These are phyloP conservation scores for Cercophora samala DNA, from an alignment of 495 filamentous ascomycete genomes.

Conservation along the genomic window DNA sequence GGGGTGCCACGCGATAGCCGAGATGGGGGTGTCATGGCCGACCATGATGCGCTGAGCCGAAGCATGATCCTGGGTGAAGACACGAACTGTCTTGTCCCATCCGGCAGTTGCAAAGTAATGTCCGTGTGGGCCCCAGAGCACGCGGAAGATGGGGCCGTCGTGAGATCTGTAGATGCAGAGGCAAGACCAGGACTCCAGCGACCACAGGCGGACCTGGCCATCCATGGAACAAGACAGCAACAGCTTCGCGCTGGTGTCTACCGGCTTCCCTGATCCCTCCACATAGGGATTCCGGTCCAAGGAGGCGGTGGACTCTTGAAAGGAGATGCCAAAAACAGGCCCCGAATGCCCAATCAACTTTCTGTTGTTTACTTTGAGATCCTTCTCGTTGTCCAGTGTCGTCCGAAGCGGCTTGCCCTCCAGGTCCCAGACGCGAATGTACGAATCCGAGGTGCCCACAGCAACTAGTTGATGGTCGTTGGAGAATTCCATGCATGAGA, in stretches of 20 bases:
- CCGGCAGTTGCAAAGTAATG: constrained; percentile 91
- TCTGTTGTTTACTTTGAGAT: constrained; percentile 53
- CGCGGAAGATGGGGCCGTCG: constrained; percentile 80
- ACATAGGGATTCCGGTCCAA: constrained; percentile 42
- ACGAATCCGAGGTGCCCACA: constrained; percentile 84
- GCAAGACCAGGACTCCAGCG: constrained; percentile 80
- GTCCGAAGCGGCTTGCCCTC: constrained; percentile 70
- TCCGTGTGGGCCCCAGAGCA: constrained; percentile 88
- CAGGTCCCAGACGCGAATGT: constrained; percentile 88
- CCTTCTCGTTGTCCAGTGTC: constrained; percentile 36
- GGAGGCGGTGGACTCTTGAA: constrained; percentile 70
- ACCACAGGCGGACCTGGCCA: constrained; percentile 86
- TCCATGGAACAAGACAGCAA: constrained; percentile 87
- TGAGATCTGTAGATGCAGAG: constrained; percentile 92
- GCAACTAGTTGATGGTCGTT: constrained; percentile 81
- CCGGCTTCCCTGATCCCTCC: constrained; percentile 43
- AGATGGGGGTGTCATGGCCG: constrained; percentile 87
- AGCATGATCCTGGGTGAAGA: constrained; percentile 89
- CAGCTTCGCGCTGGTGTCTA: constrained; percentile 63
- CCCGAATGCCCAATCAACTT: constrained; percentile 90
- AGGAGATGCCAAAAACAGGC: constrained; percentile 83
- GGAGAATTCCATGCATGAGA: constrained; percentile 91
- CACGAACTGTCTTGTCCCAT: constrained; percentile 81
- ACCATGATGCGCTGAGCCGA: constrained; percentile 84
- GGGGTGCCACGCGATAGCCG: constrained; percentile 82